Percentiles rank a stretch among this genome's conserved stretches.
These are phyloP conservation scores for Phytophthora boehmeriae DNA, from an alignment of 352 stramenopile genomes.

Conservation along the genomic window DNA sequence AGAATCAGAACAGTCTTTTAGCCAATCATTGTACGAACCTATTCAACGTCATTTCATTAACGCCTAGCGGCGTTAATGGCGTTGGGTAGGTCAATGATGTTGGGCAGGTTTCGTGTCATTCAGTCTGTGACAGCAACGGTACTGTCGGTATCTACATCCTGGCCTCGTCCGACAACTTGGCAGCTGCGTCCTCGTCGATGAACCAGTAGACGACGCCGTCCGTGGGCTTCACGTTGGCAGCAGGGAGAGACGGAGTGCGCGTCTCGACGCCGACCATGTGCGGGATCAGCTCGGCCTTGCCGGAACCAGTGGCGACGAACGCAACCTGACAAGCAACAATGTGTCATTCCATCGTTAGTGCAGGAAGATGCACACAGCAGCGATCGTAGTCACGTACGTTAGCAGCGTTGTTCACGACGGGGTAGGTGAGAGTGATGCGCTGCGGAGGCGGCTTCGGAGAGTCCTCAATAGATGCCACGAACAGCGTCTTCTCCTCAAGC, in stretches of 20 bases:
- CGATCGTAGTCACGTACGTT: conserved; percentile 50
- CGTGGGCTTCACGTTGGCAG: conserved; percentile 71
- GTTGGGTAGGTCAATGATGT: too few relatives aligned
- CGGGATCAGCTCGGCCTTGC: conserved; percentile 90
- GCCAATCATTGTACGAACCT: too few relatives aligned
- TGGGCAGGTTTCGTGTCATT: too few relatives aligned
- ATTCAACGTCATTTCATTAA: too few relatives aligned
- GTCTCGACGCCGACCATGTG: conserved; percentile 76
- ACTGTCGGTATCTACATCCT: conserved; percentile 27
- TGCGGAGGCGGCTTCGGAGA: conserved; percentile 97
- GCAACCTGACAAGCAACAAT: conserved; percentile 62
- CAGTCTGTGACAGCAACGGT: too few relatives aligned
- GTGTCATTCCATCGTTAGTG: conserved; percentile 5
- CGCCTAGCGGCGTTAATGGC: too few relatives aligned
- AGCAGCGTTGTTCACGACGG: conserved; percentile 92
- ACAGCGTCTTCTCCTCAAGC: conserved; percentile 82
- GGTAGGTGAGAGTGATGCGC: conserved; percentile 97
- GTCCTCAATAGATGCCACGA: conserved; percentile 96
- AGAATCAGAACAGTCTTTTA: not conserved
- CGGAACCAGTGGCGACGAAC: conserved; percentile 90
- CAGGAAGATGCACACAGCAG: not conserved
- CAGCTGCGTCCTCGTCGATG: conserved; percentile 79
- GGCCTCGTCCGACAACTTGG: conserved; percentile 54
- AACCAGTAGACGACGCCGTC: conserved; percentile 86
- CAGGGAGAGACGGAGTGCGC: conserved; percentile 67